phyloP scores from a whole-genome alignment of 2,329 filamentous ascomycete species.

The Fusarium newnesense region DNA sequence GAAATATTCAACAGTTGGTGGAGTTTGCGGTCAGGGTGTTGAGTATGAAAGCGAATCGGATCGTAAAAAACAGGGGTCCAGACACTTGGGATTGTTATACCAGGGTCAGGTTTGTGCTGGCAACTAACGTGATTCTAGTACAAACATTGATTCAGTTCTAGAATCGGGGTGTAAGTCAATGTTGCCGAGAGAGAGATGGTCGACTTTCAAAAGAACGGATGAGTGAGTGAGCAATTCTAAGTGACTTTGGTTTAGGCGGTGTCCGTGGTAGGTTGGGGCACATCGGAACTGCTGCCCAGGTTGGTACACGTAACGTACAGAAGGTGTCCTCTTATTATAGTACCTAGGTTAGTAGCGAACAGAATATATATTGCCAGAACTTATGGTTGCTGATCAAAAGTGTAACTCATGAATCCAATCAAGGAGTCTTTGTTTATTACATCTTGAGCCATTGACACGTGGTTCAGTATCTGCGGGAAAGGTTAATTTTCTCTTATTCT shows the following conservation, averaged over 20 bases:
- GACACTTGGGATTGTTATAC: background rate
- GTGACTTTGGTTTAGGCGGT: constrained; percentile 13
- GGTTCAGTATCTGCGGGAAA: background rate
- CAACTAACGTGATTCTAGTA: background rate
- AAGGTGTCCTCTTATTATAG: background rate
- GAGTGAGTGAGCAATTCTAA: background rate
- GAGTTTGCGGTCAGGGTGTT: constrained; percentile 13
- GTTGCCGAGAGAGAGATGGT: background rate
- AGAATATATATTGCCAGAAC: background rate
- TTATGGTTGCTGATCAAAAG: background rate
- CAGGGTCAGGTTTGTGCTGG: background rate
- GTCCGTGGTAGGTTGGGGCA: constrained; percentile 21
- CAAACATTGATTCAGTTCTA: background rate
- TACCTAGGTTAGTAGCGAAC: background rate
- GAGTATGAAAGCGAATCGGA: constrained; percentile 10
- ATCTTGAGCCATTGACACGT: background rate
- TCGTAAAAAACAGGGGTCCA: constrained; percentile 20
- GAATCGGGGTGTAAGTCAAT: background rate
- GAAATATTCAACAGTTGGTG: constrained; percentile 12
- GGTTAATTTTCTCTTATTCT: background rate
- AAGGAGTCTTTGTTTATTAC: background rate
- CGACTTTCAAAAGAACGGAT: background rate
- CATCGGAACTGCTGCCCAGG: background rate
- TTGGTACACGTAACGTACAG: background rate
- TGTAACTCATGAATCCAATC: too few relatives aligned